These are phyloP conservation scores for Yamadazyma siamensis DNA, from an alignment of 1,139 yeast genomes.

Conservation along the genomic window DNA sequence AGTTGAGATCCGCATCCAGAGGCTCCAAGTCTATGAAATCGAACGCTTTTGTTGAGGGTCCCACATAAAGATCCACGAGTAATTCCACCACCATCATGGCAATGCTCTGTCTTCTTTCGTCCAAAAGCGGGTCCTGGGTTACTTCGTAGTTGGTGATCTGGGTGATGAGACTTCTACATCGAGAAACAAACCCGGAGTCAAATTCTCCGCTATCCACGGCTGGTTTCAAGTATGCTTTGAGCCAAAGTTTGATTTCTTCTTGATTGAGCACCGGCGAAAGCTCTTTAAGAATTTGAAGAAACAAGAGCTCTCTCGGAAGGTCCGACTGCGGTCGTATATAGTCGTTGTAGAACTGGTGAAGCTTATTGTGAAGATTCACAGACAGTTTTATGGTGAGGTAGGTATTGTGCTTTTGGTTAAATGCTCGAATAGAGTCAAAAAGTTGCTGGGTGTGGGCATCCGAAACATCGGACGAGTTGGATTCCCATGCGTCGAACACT, in stretches of 20 bases:
- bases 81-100: constrained; percentile 24
- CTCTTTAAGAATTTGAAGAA: constrained; percentile 42
- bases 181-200: constrained; percentile 36
- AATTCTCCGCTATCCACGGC: constrained; percentile 64
- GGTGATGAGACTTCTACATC: constrained; percentile 40
- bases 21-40: constrained; percentile 18
- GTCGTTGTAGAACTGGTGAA: constrained; percentile 40
- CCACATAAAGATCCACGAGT: constrained; percentile 31
- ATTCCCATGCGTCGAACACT: constrained; percentile 28
- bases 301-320: constrained; percentile 37
- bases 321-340: constrained; percentile 31
- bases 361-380: constrained; percentile 47
- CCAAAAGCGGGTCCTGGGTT: constrained; percentile 26
- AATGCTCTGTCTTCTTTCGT: constrained; percentile 19
- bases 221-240: constrained; percentile 47
- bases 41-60: constrained; percentile 15
- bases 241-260: constrained; percentile 49
- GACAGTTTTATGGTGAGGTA: constrained; percentile 30
- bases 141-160: constrained; percentile 22
- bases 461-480: constrained; percentile 10
- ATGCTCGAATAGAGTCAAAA: constrained; percentile 14
- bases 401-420: constrained; percentile 39
- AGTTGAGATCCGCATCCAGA: constrained; percentile 17
- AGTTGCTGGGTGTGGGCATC: constrained; percentile 11
- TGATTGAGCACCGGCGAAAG: constrained; percentile 37